Percentiles rank a stretch among this genome's conserved stretches.
Evolutionary conservation across 2,329 filamentous ascomycete species (phyloP).

Genomic region (Aureobasidium sp.): DNA sequence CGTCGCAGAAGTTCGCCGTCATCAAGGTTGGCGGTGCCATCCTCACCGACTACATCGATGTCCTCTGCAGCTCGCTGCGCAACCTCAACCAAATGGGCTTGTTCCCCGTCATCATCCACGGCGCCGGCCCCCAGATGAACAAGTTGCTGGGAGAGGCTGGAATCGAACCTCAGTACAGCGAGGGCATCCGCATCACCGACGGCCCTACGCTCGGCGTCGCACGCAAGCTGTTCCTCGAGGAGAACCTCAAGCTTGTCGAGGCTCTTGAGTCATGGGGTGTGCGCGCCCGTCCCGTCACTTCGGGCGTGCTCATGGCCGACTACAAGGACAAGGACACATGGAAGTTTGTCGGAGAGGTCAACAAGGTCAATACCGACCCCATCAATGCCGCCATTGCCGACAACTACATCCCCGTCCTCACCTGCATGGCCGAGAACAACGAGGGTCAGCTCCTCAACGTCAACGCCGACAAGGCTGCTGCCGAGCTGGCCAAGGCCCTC

Average conservation of each 20-base stretch:
- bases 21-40: slow-evolving; percentile 98
- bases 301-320: slow-evolving; percentile 84
- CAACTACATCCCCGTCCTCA: slow-evolving; percentile 86
- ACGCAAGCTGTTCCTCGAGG: slow-evolving; percentile 85
- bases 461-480: slow-evolving; percentile 93
- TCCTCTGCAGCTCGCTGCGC: slow-evolving; percentile 78
- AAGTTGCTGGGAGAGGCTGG: slow-evolving; percentile 81
- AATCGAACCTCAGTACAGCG: slow-evolving; percentile 91
- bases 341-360: slow-evolving; percentile 92
- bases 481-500: slow-evolving; percentile 79
- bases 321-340: slow-evolving; percentile 97
- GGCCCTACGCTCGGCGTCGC: slow-evolving; percentile 89
- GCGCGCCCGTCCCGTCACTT: slow-evolving; percentile 78
- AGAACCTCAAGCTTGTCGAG: slow-evolving; percentile 89
- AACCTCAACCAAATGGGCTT: slow-evolving; percentile 93
- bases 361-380: slow-evolving; percentile 78
- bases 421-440: slow-evolving; percentile 88
- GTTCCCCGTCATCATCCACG: slow-evolving; percentile 92
- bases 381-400: slow-evolving; percentile 89
- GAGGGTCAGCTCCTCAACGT: slow-evolving; percentile 94
- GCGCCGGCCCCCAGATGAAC: slow-evolving; percentile 91
- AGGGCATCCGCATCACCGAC: slow-evolving; percentile 92
- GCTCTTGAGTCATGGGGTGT: slow-evolving; percentile 85
- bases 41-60: slow-evolving; percentile 86
- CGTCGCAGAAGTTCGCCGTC: slow-evolving; percentile 93